Evolutionary conservation across 164 flowering plant genomes (phyloP).

Genomic region (Amborella trichopoda): DNA sequence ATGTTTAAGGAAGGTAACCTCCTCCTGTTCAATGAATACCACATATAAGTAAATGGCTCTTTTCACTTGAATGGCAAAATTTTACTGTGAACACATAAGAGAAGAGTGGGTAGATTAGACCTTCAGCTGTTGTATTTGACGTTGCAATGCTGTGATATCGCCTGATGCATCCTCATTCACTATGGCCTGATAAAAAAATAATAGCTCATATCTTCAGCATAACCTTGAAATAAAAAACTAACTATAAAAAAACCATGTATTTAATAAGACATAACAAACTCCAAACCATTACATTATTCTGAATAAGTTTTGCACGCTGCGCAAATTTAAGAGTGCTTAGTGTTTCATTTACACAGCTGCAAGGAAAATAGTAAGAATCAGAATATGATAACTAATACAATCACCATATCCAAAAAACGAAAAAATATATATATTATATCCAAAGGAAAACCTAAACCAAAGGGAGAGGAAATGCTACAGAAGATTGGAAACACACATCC

Average conservation of each 20-base stretch:
- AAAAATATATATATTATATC: too few species aligned
- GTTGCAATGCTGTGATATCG: constrained; percentile 57
- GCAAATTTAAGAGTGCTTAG: constrained; percentile 87
- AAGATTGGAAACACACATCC: too few species aligned
- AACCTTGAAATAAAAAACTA: constrained; percentile 3
- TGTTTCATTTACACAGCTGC: constrained; percentile 79
- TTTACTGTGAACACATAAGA: not conserved
- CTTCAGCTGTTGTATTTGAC: constrained; percentile 66
- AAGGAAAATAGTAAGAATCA: constrained; percentile 2
- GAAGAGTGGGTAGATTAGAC: constrained; percentile 27
- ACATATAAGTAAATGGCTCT: too few species aligned
- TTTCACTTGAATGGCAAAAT: too few species aligned
- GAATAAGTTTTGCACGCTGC: constrained; percentile 88
- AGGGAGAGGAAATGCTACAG: too few species aligned
- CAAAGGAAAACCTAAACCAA: too few species aligned
- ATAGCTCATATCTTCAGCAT: not conserved
- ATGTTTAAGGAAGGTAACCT: constrained; percentile 49
- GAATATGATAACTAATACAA: not conserved
- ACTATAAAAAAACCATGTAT: not conserved
- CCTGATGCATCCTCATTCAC: constrained; percentile 92
- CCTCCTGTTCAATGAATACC: too few species aligned
- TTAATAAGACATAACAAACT: not conserved
- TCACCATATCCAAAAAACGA: too few species aligned
- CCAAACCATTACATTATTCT: constrained; percentile 55
- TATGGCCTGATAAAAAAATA: constrained; percentile 45